These are phyloP conservation scores for Cokeromyces recurvatus DNA, from an alignment of 371 early-diverging fungal genomes.

Conservation along the genomic window DNA sequence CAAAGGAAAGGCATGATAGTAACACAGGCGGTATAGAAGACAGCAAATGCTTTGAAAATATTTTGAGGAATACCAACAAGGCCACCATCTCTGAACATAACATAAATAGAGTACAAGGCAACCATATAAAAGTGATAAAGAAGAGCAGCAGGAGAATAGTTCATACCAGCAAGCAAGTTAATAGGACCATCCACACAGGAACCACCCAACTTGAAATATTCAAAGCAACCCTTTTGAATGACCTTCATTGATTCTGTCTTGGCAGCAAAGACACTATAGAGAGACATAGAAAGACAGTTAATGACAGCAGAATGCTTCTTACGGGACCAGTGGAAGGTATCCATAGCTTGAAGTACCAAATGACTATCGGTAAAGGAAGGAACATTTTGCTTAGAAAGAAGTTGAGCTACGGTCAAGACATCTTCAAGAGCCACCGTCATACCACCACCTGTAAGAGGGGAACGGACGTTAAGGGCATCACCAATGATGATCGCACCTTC, in stretches of 20 bases:
- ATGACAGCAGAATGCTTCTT: slow-evolving; percentile 72
- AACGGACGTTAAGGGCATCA: slow-evolving; percentile 94
- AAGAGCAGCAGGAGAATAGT: slow-evolving; percentile 62
- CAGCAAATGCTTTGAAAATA: slow-evolving; percentile 34
- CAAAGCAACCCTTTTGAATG: slow-evolving; percentile 84
- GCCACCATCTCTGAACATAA: slow-evolving; percentile 38
- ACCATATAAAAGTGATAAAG: slow-evolving; percentile 83
- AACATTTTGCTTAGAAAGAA: slow-evolving; percentile 47
- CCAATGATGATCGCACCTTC: slow-evolving; percentile 82
- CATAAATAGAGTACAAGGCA: slow-evolving; percentile 64
- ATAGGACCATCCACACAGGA: slow-evolving; percentile 76
- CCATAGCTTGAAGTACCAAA: slow-evolving; percentile 55
- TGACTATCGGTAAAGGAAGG: slow-evolving; percentile 51
- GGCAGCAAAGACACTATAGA: slow-evolving; percentile 82
- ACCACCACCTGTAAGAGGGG: slow-evolving; percentile 93
- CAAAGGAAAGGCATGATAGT: slow-evolving; percentile 53
- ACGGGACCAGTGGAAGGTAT: slow-evolving; percentile 72
- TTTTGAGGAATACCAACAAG: slow-evolving; percentile 31
- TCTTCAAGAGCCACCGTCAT: slow-evolving; percentile 96
- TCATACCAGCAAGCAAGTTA: slow-evolving; percentile 75
- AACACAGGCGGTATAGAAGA: slow-evolving; percentile 52
- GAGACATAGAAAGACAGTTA: slow-evolving; percentile 87
- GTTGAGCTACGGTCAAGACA: slow-evolving; percentile 61
- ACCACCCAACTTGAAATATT: slow-evolving; percentile 83
- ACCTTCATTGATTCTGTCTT: slow-evolving; percentile 42